Conservation (phyloP, 257 asterid genomes). For the Penstemon newberryi region DNA sequence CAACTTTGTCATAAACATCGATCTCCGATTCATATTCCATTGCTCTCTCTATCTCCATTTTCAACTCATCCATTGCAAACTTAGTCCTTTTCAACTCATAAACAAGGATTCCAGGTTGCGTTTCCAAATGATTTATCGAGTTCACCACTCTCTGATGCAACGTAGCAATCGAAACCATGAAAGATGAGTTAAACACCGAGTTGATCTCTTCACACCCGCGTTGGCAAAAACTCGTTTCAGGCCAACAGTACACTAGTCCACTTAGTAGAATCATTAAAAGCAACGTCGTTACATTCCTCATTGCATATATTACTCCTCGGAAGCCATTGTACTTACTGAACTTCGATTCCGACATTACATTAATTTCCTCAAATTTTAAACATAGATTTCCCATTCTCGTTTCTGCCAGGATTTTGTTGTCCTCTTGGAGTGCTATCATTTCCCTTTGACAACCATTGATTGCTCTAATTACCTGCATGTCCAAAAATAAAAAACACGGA, state of each 20-base stretch:
- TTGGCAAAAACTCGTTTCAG: slow-evolving; percentile 53
- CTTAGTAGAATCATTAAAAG: slow-evolving; percentile 56
- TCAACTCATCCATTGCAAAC: slow-evolving; percentile 49
- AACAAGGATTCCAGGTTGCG: slow-evolving; percentile 56
- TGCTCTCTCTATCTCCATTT: slow-evolving; percentile 46
- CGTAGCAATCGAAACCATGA: slow-evolving; percentile 55
- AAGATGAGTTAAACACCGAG: slow-evolving; percentile 37
- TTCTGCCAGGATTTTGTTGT: slow-evolving; percentile 59
- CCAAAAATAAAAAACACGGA: neutral
- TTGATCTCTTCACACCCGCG: slow-evolving; percentile 39
- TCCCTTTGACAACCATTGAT: slow-evolving; percentile 65
- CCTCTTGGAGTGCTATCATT: slow-evolving; percentile 56
- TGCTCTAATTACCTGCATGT: slow-evolving; percentile 55
- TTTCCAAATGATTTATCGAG: slow-evolving; percentile 33
- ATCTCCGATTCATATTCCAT: slow-evolving; percentile 32
- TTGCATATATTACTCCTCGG: slow-evolving; percentile 65
- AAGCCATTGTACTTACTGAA: slow-evolving; percentile 71
- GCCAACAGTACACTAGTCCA: slow-evolving; percentile 71
- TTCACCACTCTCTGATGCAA: slow-evolving; percentile 54
- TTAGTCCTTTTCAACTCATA: slow-evolving; percentile 54
- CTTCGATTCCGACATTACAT: slow-evolving; percentile 49
- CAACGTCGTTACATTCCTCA: slow-evolving; percentile 68
- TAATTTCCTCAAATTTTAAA: slow-evolving; percentile 46
- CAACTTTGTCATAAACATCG: slow-evolving; percentile 46
- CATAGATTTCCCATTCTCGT: slow-evolving; percentile 50